Evolutionary conservation across 805 yeast genomes (phyloP).

Genomic region (Torulaspora maleeae): DNA sequence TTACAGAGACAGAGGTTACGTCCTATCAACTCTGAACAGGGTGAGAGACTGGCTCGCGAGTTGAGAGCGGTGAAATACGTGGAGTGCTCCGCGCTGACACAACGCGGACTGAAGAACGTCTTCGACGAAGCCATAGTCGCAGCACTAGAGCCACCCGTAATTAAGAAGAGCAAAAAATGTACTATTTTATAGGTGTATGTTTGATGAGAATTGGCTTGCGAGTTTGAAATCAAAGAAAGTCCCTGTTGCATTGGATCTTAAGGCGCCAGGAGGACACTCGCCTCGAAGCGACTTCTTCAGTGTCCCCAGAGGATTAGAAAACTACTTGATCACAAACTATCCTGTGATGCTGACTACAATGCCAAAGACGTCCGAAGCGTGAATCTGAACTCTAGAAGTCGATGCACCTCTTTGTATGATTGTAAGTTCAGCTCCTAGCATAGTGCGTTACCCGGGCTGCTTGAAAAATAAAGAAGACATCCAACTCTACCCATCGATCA

Average conservation of each 20-base stretch:
- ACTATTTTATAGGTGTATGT: constrained; percentile 55
- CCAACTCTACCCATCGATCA: background rate
- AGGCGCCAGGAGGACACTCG: too few relatives aligned
- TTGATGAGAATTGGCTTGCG: constrained; percentile 7
- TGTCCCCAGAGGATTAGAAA: background rate
- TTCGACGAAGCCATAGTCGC: constrained; percentile 98
- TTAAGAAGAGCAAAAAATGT: constrained; percentile 73
- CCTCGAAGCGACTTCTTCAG: too few relatives aligned
- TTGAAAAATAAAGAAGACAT: constrained; percentile 1
- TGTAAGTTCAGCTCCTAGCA: background rate
- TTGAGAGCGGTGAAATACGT: constrained; percentile 94
- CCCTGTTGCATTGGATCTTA: too few relatives aligned
- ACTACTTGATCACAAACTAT: background rate
- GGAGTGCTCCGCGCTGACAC: constrained; percentile 96
- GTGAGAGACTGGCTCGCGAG: constrained; percentile 90
- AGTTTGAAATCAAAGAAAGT: background rate
- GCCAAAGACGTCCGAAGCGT: background rate
- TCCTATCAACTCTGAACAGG: constrained; percentile 81
- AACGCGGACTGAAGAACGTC: constrained; percentile 94
- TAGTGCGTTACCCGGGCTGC: constrained; percentile 3
- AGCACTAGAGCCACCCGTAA: constrained; percentile 93
- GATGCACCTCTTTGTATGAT: background rate
- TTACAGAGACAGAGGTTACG: constrained; percentile 84
- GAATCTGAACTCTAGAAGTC: background rate
- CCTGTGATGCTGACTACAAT: background rate